Evolutionary conservation across 495 filamentous ascomycete genomes (phyloP).

Genomic region (Letharia lupina): DNA sequence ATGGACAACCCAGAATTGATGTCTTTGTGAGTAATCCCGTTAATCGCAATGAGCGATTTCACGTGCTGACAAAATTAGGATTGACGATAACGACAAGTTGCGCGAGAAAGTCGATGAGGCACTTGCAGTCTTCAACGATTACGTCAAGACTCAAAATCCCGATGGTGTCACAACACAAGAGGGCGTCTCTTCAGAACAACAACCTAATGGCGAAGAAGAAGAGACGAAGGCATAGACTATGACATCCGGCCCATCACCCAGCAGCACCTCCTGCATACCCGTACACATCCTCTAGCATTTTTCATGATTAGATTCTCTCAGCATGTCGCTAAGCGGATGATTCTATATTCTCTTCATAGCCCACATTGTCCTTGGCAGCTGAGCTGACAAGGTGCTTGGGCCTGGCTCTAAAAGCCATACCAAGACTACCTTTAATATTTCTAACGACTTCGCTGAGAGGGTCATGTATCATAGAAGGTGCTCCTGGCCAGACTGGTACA

Average conservation of each 20-base stretch:
- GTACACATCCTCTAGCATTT: not conserved
- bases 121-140: constrained; percentile 94
- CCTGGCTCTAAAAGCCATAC: constrained; percentile 2
- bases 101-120: constrained; percentile 94
- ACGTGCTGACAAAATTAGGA: constrained; percentile 43
- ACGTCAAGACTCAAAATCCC: constrained; percentile 69
- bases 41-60: not conserved
- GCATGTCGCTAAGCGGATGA: not conserved
- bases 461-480: constrained; percentile 16
- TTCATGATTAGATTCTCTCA: not conserved
- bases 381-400: constrained; percentile 10
- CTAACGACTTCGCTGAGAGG: constrained; percentile 11
- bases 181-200: constrained; percentile 29
- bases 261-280: not conserved
- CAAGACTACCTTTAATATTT: constrained; percentile 10
- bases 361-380: constrained; percentile 12
- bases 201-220: constrained; percentile 32
- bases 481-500: constrained; percentile 9
- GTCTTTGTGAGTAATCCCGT: constrained; percentile 69
- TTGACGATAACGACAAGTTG: constrained; percentile 83
- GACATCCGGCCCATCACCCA: not conserved
- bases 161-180: constrained; percentile 35
- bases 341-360: not conserved
- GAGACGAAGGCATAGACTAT: constrained; percentile 49
- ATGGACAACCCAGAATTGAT: constrained; percentile 95